Conservation (phyloP, 805 yeast genomes). For the Clavispora phyllophila region DNA sequence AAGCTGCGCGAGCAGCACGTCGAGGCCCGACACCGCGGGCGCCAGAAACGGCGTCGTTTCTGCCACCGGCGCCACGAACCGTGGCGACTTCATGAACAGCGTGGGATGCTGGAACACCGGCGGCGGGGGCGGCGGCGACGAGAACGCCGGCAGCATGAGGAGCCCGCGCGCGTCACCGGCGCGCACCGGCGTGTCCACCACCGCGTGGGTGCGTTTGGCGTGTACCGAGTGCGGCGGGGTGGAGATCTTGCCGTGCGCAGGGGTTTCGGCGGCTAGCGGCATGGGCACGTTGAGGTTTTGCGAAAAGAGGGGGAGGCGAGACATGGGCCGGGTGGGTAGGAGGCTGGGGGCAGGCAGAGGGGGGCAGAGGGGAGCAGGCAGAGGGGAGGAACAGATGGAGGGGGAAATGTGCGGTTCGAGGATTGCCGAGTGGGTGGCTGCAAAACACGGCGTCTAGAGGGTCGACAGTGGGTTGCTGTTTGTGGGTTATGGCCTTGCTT, state of each 20-base stretch:
- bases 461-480: too few relatives aligned
- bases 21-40: conserved; percentile 27
- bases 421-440: too few relatives aligned
- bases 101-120: conserved; percentile 6
- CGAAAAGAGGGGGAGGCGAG: conserved; percentile 10
- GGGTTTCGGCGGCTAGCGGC: conserved; percentile 21
- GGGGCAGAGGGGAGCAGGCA: neutral
- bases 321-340: conserved; percentile 1
- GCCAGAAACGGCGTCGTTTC: conserved; percentile 28
- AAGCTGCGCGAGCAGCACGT: neutral
- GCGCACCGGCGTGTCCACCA: conserved; percentile 18
- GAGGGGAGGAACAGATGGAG: neutral
- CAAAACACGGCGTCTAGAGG: too few relatives aligned
- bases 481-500: too few relatives aligned
- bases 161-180: conserved; percentile 7
- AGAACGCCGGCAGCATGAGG: conserved; percentile 42
- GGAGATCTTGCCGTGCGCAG: conserved; percentile 23
- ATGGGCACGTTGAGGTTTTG: conserved; percentile 6
- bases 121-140: conserved; percentile 38
- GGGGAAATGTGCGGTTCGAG: too few relatives aligned
- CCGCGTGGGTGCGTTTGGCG: conserved; percentile 12
- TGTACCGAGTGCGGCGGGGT: conserved; percentile 34
- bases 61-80: conserved; percentile 4
- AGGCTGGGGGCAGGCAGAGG: neutral
- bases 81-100: neutral